A percentile compares a stretch with the other conserved stretches of the same genome.
Evolutionary conservation across 495 filamentous ascomycete species (phyloP).

Genomic region (Pseudomonodictys pantanalensis): DNA sequence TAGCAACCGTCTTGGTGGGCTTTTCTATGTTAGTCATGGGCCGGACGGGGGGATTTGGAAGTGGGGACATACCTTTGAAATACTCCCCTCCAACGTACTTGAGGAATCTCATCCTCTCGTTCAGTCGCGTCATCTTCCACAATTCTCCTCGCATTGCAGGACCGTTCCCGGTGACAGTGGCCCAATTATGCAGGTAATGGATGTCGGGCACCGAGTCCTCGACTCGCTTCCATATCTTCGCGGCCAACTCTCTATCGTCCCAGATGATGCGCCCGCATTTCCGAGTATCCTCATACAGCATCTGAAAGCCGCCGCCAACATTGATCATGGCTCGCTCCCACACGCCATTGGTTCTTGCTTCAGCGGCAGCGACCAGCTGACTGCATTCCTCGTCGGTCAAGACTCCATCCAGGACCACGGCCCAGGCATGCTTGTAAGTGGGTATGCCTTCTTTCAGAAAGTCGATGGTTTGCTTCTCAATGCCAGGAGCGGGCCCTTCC

Average conservation of each 20-base stretch:
- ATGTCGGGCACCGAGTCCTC: slow-evolving; percentile 48
- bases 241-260: slow-evolving; percentile 60
- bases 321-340: slow-evolving; percentile 72
- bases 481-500: slow-evolving; percentile 32
- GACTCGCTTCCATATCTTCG: slow-evolving; percentile 60
- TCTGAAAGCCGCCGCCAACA: slow-evolving; percentile 59
- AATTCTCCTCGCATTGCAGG: slow-evolving; percentile 47
- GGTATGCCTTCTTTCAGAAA: slow-evolving; percentile 37
- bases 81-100: slow-evolving; percentile 74
- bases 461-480: slow-evolving; percentile 34
- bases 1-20: slow-evolving; percentile 75
- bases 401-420: slow-evolving; percentile 44
- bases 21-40: slow-evolving; percentile 29
- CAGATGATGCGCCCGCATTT: slow-evolving; percentile 75
- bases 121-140: slow-evolving; percentile 60
- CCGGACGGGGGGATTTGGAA: background rate
- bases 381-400: slow-evolving; percentile 44
- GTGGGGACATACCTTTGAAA: slow-evolving; percentile 60
- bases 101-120: slow-evolving; percentile 78
- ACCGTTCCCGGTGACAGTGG: slow-evolving; percentile 49
- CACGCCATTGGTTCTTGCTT: slow-evolving; percentile 32
- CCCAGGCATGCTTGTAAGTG: slow-evolving; percentile 37
- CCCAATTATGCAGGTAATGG: slow-evolving; percentile 40
- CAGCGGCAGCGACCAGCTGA: slow-evolving; percentile 37
- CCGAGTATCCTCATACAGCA: slow-evolving; percentile 53